These are phyloP conservation scores for Macrotyloma uniflorum DNA, from an alignment of 306 rosid species.

Conservation along the genomic window DNA sequence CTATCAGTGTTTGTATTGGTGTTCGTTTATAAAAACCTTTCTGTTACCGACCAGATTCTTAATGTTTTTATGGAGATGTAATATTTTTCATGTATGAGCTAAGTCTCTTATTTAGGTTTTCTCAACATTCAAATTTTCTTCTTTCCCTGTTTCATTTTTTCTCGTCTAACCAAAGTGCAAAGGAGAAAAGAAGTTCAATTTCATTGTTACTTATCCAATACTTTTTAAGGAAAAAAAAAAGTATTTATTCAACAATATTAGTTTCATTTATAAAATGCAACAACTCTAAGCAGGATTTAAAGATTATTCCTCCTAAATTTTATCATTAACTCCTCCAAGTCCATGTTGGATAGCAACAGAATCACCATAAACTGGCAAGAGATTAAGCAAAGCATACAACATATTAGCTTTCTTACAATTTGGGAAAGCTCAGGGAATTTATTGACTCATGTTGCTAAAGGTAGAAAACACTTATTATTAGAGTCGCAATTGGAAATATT, in stretches of 20 bases:
- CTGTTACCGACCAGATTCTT: too few species aligned
- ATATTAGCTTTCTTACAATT: constrained; percentile 18
- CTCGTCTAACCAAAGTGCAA: background rate
- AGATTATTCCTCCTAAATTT: background rate
- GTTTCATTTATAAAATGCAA: background rate
- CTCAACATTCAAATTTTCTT: background rate
- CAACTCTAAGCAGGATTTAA: background rate
- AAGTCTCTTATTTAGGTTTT: too few species aligned
- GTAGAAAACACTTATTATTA: constrained; percentile 24
- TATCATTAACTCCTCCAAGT: background rate
- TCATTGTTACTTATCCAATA: background rate
- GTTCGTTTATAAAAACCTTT: too few species aligned
- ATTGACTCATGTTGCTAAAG: constrained; percentile 8
- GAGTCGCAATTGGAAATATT: constrained; percentile 4
- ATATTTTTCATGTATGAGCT: too few species aligned
- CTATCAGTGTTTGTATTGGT: too few species aligned
- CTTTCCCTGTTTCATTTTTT: too few species aligned
- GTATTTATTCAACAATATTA: background rate
- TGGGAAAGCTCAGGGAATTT: constrained; percentile 11
- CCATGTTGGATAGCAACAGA: constrained; percentile 1
- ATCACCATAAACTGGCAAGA: background rate
- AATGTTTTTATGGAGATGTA: too few species aligned
- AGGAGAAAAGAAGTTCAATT: too few species aligned
- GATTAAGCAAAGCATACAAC: background rate
- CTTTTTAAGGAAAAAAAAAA: too few species aligned